These are phyloP conservation scores for Pouteria glomerata DNA, from an alignment of 148 eudicot species.

Conservation along the genomic window DNA sequence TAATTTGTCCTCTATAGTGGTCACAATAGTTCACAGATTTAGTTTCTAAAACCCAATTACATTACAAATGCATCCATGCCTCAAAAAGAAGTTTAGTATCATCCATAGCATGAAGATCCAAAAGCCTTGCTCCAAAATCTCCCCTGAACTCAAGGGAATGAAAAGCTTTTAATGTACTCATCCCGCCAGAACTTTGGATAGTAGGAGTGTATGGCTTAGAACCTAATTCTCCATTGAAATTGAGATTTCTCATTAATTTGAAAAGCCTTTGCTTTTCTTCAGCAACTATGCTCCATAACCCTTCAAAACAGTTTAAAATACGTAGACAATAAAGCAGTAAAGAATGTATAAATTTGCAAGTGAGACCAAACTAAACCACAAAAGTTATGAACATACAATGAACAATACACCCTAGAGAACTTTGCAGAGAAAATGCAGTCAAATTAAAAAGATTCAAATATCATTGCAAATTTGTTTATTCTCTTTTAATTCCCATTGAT, in stretches of 20 bases:
- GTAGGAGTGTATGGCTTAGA: conserved; percentile 81
- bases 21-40: no score
- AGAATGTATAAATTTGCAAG: neutral
- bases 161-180: conserved; percentile 54
- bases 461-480: neutral
- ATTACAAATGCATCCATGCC: no score
- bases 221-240: conserved; percentile 83
- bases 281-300: conserved; percentile 93
- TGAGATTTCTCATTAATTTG: conserved; percentile 91
- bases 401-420: no score
- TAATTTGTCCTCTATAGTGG: no score
- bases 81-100: conserved; percentile 95
- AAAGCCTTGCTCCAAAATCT: conserved; percentile 97
- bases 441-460: neutral
- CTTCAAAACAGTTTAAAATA: conserved; percentile 33
- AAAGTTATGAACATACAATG: neutral
- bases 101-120: conserved; percentile 98
- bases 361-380: neutral
- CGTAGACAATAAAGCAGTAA: neutral
- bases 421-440: no score
- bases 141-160: conserved; percentile 87
- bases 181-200: conserved; percentile 53
- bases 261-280: conserved; percentile 96
- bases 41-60: no score
- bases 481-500: neutral